Conservation (phyloP, 2,329 filamentous ascomycete genomes). For the Amauroascus verrucosus region DNA sequence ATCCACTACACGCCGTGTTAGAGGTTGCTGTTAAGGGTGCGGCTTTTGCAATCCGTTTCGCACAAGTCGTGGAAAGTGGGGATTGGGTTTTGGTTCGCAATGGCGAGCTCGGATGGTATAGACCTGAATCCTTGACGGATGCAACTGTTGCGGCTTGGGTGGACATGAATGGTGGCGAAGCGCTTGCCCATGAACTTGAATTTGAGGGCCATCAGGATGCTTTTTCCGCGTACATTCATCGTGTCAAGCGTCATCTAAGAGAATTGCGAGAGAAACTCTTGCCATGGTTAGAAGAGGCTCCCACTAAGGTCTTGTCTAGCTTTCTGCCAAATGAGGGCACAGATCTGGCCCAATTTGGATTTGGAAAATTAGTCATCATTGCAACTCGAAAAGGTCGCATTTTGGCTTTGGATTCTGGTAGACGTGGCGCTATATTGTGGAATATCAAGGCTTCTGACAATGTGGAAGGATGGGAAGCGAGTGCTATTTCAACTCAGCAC, state of each 20-base stretch:
- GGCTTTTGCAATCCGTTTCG: slow-evolving; percentile 67
- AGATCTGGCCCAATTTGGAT: slow-evolving; percentile 58
- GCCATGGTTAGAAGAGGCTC: slow-evolving; percentile 58
- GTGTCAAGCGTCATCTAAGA: slow-evolving; percentile 67
- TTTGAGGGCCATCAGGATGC: slow-evolving; percentile 77
- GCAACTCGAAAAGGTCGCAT: slow-evolving; percentile 70
- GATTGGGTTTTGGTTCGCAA: slow-evolving; percentile 82
- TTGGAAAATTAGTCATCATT: slow-evolving; percentile 73
- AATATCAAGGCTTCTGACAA: slow-evolving; percentile 54
- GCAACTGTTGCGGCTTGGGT: slow-evolving; percentile 72
- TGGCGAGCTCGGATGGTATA: slow-evolving; percentile 67
- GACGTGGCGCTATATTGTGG: slow-evolving; percentile 67
- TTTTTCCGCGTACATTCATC: slow-evolving; percentile 73
- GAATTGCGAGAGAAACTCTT: slow-evolving; percentile 66
- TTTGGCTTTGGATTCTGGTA: slow-evolving; percentile 67
- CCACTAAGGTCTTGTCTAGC: slow-evolving; percentile 56
- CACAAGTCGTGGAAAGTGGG: slow-evolving; percentile 52
- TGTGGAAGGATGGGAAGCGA: slow-evolving; percentile 53
- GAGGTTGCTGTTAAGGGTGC: slow-evolving; percentile 68
- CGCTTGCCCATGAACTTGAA: slow-evolving; percentile 69
- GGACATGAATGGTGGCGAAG: slow-evolving; percentile 61
- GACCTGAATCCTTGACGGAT: slow-evolving; percentile 71
- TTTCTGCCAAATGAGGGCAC: slow-evolving; percentile 48
- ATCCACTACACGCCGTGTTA: slow-evolving; percentile 59
- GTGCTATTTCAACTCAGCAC: slow-evolving; percentile 55